Percentiles rank a stretch among this genome's conserved stretches.
Evolutionary conservation across 768 basidiomycete species (phyloP).

Genomic region (Cyathus striatus): DNA sequence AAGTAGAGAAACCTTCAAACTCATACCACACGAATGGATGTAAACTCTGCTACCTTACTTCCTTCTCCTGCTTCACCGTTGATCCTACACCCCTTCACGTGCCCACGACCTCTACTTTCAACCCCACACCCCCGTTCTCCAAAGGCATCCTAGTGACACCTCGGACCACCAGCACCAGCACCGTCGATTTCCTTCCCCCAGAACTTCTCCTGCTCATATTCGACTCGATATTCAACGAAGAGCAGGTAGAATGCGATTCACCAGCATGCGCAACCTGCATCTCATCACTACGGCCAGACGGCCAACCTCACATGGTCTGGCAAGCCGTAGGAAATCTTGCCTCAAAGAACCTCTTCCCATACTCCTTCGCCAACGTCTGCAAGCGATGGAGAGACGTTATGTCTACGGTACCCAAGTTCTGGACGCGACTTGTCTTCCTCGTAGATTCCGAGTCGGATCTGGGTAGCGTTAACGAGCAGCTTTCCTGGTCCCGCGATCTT

Average conservation of each 20-base stretch:
- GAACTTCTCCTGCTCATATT: constrained; percentile 9
- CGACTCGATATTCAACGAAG: constrained; percentile 1
- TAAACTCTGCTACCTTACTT: too few relatives aligned
- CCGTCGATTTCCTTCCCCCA: constrained; percentile 3
- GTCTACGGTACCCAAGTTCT: constrained; percentile 6
- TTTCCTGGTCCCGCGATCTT: constrained; percentile 1
- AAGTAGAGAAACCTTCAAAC: too few relatives aligned
- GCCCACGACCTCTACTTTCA: too few relatives aligned
- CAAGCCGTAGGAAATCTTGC: background rate
- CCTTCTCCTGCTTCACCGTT: too few relatives aligned
- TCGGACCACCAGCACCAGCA: background rate
- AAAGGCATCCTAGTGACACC: background rate
- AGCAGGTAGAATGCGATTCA: constrained; percentile 1
- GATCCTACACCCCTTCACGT: too few relatives aligned
- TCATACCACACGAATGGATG: too few relatives aligned
- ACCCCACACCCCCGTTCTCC: too few relatives aligned
- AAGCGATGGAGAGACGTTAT: constrained; percentile 6
- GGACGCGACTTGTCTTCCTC: constrained; percentile 7
- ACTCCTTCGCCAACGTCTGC: constrained; percentile 3
- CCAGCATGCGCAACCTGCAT: background rate
- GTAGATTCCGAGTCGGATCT: constrained; percentile 1
- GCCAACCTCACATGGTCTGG: constrained; percentile 6
- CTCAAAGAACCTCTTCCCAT: constrained; percentile 5
- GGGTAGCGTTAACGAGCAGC: background rate
- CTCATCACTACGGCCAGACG: background rate